Evolutionary conservation across 164 flowering plant genomes (phyloP), one percentile per base, ranked within the genome.

Genomic region (Vitis riparia): DNA sequence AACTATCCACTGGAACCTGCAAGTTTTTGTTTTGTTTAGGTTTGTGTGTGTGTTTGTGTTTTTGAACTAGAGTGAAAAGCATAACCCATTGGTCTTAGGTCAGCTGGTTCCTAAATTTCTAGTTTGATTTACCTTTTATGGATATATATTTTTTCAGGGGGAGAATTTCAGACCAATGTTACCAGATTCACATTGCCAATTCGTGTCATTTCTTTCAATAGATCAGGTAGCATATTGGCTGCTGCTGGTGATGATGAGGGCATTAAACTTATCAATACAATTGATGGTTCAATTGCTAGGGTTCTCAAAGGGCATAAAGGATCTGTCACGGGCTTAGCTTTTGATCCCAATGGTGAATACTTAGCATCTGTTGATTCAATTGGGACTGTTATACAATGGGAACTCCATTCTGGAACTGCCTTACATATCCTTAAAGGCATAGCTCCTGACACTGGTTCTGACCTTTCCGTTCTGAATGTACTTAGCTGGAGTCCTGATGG

Each of bases 171-270:
- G 80, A 88, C 91, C 30, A 92, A 96, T 75, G 76, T 96, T 32
- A 93, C 98, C 29, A 86, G 99, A 76, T 96, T 96, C 74, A 92
- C 96, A 9, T 79, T 96, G 75, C 99, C 99, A 52, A 89, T 96
- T n/a, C 97, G 96, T 23, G 75, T 78, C 59, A 86, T 93, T 80
- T 88, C 91, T 27, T 96, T 93, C 72, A 96, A 91, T 77, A 89
- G 85, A 68, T 88, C 94, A 1, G 99, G 98, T 13, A 92, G 91
- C 75, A 76, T 93, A 82, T 80, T 96, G 75, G 98, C 95, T 72
- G 97, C 97, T 66, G 99, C 92, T 68, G 99, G 99, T 60, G 99
- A 96, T 75, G 98, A 92, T 75, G 98, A 96, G 65, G 99, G 97
- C 11, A 93, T 93, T 70, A 96, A 93, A 74, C 86, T 96, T 66